Percentiles rank a stretch among this genome's conserved stretches.
These are phyloP conservation scores for Umbelopsis sp. DNA, from an alignment of 192 early-diverging fungal genomes.

Conservation along the genomic window DNA sequence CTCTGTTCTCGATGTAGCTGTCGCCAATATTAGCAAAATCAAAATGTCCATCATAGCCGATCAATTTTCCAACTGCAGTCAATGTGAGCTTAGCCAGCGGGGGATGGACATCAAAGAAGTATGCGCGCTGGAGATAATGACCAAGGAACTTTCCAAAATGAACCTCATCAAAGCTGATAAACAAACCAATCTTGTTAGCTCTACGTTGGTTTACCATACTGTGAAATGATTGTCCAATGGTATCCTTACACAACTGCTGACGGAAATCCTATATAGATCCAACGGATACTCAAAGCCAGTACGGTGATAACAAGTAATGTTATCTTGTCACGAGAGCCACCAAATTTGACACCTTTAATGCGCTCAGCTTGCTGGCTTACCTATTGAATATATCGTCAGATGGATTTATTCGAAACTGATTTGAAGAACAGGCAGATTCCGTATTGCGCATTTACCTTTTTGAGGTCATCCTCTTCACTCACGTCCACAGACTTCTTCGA, in stretches of 20 bases:
- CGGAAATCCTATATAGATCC: slow-evolving; percentile 70
- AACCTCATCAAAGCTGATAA: slow-evolving; percentile 90
- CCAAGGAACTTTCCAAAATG: slow-evolving; percentile 99
- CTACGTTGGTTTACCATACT: background rate
- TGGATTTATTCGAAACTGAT: background rate
- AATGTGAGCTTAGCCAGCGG: slow-evolving; percentile 93
- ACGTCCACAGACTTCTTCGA: background rate
- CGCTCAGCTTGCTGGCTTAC: background rate
- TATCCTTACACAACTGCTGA: slow-evolving; percentile 70
- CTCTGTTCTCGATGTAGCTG: slow-evolving; percentile 83
- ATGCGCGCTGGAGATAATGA: slow-evolving; percentile 85
- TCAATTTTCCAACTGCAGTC: slow-evolving; percentile 76
- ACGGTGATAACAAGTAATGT: slow-evolving; percentile 35
- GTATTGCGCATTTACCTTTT: background rate
- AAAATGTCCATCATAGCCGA: slow-evolving; percentile 96
- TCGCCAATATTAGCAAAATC: slow-evolving; percentile 95
- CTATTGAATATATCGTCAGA: background rate
- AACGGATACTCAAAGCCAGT: slow-evolving; percentile 63
- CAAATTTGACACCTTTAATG: background rate
- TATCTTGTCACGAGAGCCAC: background rate
- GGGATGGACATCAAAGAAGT: slow-evolving; percentile 98
- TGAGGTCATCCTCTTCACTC: background rate
- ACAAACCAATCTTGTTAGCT: background rate
- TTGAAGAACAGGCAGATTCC: background rate
- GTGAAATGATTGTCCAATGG: background rate